phyloP scores from a whole-genome alignment of 2,329 filamentous ascomycete species.

The Raffaelea ambrosiae region DNA sequence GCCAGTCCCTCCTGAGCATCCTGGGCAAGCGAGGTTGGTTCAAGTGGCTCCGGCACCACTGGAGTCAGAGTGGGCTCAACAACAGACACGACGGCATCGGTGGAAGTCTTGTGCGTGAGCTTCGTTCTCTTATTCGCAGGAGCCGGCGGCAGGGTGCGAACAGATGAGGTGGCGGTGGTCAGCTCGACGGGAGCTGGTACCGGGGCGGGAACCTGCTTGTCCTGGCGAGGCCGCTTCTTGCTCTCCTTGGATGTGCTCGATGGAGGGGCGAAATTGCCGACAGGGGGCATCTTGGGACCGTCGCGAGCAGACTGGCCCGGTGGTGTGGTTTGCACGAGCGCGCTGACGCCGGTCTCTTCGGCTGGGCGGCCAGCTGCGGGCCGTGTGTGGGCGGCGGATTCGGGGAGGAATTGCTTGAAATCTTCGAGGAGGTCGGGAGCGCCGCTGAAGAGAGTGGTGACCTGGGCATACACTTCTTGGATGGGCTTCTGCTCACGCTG shows the following conservation, averaged over 20 bases:
- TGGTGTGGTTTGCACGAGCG: slow-evolving; percentile 47
- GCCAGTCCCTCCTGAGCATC: slow-evolving; percentile 77
- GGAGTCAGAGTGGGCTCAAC: slow-evolving; percentile 85
- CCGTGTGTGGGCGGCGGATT: slow-evolving; percentile 58
- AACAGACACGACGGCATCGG: slow-evolving; percentile 49
- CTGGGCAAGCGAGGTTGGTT: slow-evolving; percentile 63
- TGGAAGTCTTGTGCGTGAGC: slow-evolving; percentile 58
- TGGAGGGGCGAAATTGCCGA: slow-evolving; percentile 86
- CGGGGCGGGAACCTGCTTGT: slow-evolving; percentile 43
- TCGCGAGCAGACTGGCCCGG: slow-evolving; percentile 39
- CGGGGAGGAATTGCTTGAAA: slow-evolving; percentile 96
- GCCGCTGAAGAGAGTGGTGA: slow-evolving; percentile 85
- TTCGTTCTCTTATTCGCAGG: slow-evolving; percentile 58
- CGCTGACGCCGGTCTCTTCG: slow-evolving; percentile 45
- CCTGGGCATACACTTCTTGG: slow-evolving; percentile 95
- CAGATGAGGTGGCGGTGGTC: slow-evolving; percentile 24
- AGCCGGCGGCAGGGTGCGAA: slow-evolving; percentile 25
- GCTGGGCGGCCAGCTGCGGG: slow-evolving; percentile 52
- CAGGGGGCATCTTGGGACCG: slow-evolving; percentile 76
- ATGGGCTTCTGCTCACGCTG: slow-evolving; percentile 97
- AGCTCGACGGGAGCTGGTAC: slow-evolving; percentile 33
- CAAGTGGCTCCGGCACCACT: slow-evolving; percentile 76
- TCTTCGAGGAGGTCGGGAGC: slow-evolving; percentile 94
- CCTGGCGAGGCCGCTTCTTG: slow-evolving; percentile 70
- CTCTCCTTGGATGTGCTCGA: slow-evolving; percentile 76